Percentiles rank a stretch among this genome's conserved stretches.
Evolutionary conservation across 768 basidiomycete genomes (phyloP).

Genomic region (Sarcomyxa edulis): DNA sequence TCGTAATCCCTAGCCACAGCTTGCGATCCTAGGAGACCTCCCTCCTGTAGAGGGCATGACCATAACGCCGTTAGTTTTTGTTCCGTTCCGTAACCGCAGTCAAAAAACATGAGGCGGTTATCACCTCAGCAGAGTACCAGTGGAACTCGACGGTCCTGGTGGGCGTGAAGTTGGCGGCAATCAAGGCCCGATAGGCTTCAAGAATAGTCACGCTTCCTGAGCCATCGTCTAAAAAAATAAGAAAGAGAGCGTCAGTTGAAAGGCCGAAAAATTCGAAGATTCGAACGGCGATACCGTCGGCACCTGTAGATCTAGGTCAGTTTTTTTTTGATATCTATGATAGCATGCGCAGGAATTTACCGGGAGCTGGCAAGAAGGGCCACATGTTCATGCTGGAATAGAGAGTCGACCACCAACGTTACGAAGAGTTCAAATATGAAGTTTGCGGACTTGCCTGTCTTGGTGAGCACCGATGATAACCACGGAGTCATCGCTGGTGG

Average conservation of each 20-base stretch:
- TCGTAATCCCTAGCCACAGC: constrained; percentile 80
- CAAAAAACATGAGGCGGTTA: constrained; percentile 9
- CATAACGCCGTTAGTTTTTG: constrained; percentile 9
- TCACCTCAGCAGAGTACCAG: constrained; percentile 80
- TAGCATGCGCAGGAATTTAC: constrained; percentile 41
- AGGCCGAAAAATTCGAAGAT: neutral
- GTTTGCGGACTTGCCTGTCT: constrained; percentile 52
- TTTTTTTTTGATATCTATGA: too few relatives aligned
- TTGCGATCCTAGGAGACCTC: constrained; percentile 84
- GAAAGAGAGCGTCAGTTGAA: too few relatives aligned
- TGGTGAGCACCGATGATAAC: constrained; percentile 79
- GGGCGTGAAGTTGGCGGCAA: constrained; percentile 65
- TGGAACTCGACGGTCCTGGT: constrained; percentile 70
- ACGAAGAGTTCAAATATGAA: constrained; percentile 4
- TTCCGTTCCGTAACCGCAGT: constrained; percentile 1
- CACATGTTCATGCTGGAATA: constrained; percentile 60
- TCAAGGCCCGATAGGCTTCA: constrained; percentile 68
- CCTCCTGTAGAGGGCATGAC: constrained; percentile 49
- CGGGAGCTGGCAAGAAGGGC: constrained; percentile 76
- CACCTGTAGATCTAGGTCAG: too few relatives aligned
- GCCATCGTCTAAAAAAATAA: too few relatives aligned
- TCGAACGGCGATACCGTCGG: too few relatives aligned
- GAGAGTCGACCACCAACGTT: constrained; percentile 11
- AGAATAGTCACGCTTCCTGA: constrained; percentile 78
- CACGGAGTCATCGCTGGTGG: constrained; percentile 50